Conservation (phyloP, 208 protist species). For the Trypanosoma caninum region DNA sequence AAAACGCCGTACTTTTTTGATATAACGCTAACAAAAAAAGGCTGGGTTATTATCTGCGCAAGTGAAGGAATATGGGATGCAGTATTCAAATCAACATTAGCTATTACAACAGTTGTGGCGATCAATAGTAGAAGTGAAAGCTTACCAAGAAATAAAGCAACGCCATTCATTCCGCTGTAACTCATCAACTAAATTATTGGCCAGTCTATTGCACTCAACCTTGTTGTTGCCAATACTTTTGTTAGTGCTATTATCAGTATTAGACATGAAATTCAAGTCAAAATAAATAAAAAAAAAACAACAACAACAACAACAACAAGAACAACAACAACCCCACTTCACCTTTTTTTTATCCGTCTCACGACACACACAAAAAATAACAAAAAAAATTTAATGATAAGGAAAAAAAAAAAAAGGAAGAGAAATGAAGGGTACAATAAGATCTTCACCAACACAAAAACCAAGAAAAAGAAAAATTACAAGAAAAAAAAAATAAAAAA, state of each 20-base stretch:
- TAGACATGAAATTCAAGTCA: background rate
- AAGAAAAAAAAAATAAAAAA: slow-evolving; percentile 17
- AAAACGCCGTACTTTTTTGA: slow-evolving; percentile 58
- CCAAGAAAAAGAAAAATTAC: background rate
- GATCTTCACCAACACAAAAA: too few relatives aligned
- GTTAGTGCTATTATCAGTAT: background rate
- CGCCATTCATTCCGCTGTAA: background rate
- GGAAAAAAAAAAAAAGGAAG: background rate
- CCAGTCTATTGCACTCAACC: too few relatives aligned
- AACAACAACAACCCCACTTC: background rate
- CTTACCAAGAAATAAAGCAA: background rate
- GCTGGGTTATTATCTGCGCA: slow-evolving; percentile 50
- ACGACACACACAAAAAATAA: background rate
- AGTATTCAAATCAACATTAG: background rate
- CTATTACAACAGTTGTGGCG: background rate
- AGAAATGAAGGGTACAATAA: slow-evolving; percentile 1
- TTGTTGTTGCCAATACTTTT: too few relatives aligned
- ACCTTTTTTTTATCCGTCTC: background rate
- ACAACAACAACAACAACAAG: background rate
- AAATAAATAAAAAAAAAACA: slow-evolving; percentile 12
- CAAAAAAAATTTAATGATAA: background rate
- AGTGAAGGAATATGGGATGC: slow-evolving; percentile 28
- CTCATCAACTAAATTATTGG: too few relatives aligned
- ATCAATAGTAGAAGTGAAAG: background rate
- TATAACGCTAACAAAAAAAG: slow-evolving; percentile 71